A percentile compares a stretch with the other conserved stretches of the same genome.
phyloP scores from a whole-genome alignment of 257 asterid genomes.

The Capsicum chinense region DNA sequence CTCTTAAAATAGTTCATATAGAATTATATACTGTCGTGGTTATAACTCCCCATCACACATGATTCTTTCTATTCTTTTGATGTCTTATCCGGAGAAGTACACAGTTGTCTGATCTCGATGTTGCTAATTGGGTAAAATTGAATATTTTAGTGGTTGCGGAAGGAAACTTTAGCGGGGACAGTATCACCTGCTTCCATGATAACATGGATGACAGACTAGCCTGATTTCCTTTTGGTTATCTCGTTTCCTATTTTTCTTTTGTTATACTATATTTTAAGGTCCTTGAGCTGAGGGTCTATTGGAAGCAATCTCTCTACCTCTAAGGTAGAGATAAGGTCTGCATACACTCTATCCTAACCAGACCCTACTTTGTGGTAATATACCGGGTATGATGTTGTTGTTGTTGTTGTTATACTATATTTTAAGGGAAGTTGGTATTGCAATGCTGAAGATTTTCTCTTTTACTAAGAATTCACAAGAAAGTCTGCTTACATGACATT shows the following conservation, averaged over 20 bases:
- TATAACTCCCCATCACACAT: neutral
- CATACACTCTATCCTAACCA: no score
- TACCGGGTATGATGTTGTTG: no score
- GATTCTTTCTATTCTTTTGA: neutral
- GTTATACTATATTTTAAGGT: neutral
- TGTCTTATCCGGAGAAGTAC: neutral
- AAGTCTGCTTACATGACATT: no score
- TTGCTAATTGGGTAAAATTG: neutral
- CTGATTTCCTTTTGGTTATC: neutral
- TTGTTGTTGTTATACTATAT: no score
- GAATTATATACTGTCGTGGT: neutral
- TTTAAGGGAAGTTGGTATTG: no score
- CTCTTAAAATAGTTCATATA: neutral
- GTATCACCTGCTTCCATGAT: neutral
- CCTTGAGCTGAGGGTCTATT: no score
- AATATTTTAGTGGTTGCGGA: neutral
- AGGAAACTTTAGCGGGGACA: neutral
- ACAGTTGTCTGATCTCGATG: neutral
- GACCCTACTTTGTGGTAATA: no score
- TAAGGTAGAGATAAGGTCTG: no score
- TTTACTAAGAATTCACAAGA: no score
- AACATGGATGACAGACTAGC: neutral
- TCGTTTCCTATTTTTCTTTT: neutral
- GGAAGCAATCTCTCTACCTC: no score
- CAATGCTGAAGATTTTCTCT: no score